Evolutionary conservation across 2,329 filamentous ascomycete species (phyloP), one percentile per base, ranked within the genome.

Genomic region (Didymella glomerata): DNA sequence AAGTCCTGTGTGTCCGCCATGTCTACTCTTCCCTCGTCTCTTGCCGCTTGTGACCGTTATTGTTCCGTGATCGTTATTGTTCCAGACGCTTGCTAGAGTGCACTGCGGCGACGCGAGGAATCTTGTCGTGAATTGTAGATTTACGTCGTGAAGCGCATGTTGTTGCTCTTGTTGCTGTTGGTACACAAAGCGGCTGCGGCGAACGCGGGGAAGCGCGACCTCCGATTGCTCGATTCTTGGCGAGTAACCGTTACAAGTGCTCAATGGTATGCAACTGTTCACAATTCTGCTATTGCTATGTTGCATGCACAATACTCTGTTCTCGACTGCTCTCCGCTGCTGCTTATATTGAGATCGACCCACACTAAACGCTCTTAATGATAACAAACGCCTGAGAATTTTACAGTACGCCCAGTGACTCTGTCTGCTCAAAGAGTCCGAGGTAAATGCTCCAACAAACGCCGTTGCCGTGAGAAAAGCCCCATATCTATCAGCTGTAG

Each of bases 171-270:
- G 25, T 2, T 40, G 36, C 18, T 40, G 36, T 40, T 40, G 36
- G 36, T 40, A 40, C 36, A 40, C 18, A 40, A 36, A 36, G 36
- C 32, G 25, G 48, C 13, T 32, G 25, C 49, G 54, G 41, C 30
- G 44, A 58, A 38, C 45, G 67, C 67, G 66, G 66, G 65, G 65
- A 68, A 64, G 65, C 63, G 64, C 67, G 68, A 60, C 57, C 41
- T 66, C 50, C 47, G 52, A 59, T 62, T 57, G 61, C 47, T 60
- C 49, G 30, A 22, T 36, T 53, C 55, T 56, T 57, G 56, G 58
- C 57, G 48, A n/a, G n/a, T 36, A 5, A 18, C 32, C 32, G 3
- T 36, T 16, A 36, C 32, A n/a, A n/a, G 32, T 36, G 13, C 16
- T n/a, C 32, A 7, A n/a, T n/a, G 10, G 20, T 13, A n/a, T 25